phyloP scores from a whole-genome alignment of 176 grass and related monocot species.

The Neostapfia colusana region DNA sequence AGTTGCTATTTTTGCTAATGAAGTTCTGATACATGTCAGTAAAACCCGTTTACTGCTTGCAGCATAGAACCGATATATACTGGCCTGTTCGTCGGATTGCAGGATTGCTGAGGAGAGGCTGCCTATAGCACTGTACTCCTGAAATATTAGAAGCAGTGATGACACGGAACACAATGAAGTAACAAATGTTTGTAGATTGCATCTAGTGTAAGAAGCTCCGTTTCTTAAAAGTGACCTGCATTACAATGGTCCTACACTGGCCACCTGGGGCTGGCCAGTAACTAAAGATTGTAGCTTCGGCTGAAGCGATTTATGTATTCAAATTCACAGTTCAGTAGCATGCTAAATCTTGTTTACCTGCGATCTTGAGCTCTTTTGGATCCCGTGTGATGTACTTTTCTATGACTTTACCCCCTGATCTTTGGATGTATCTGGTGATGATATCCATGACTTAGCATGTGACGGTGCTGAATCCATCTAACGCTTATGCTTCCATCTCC shows the following conservation, averaged over 20 bases:
- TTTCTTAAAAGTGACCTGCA: neutral
- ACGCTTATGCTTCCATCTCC: neutral
- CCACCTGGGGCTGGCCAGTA: neutral
- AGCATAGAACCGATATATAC: constrained; percentile 14
- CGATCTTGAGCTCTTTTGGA: neutral
- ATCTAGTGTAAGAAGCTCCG: neutral
- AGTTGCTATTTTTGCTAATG: neutral
- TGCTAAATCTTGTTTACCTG: neutral
- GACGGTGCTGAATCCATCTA: neutral
- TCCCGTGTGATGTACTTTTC: neutral
- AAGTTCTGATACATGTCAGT: neutral
- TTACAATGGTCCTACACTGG: neutral
- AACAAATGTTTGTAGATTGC: neutral
- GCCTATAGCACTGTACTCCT: neutral
- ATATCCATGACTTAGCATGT: neutral
- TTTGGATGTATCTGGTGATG: neutral
- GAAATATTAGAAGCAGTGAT: constrained; percentile 18
- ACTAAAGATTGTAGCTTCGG: neutral
- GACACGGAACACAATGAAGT: neutral
- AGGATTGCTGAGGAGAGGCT: constrained; percentile 2
- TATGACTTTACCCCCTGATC: neutral
- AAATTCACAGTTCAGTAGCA: neutral
- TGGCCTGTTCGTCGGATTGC: neutral
- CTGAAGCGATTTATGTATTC: neutral
- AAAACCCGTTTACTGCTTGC: neutral